Conservation (phyloP, 139 green algal species). For the Raphidocelis subcapitata region DNA sequence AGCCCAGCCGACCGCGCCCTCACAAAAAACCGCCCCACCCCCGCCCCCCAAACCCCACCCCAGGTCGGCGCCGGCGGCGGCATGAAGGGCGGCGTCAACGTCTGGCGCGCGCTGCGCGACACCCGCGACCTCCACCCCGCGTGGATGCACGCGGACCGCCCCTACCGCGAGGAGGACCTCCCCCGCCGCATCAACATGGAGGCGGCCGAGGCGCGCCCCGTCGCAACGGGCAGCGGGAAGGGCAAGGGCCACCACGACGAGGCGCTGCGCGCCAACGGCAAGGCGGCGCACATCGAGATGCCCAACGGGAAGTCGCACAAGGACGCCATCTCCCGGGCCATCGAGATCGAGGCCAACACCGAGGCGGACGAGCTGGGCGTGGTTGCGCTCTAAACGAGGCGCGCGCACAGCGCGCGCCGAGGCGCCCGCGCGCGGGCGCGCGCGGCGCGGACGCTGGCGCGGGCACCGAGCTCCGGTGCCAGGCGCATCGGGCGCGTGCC, state of each 20-base stretch:
- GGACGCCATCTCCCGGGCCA: constrained; percentile 20
- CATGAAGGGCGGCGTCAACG: constrained; percentile 57
- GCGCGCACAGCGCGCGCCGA: too few species aligned
- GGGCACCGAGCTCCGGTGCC: too few species aligned
- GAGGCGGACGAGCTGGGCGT: constrained; percentile 31
- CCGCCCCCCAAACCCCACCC: too few species aligned
- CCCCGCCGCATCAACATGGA: constrained; percentile 24
- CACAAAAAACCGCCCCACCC: too few species aligned
- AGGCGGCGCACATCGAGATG: too few species aligned
- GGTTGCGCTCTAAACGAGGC: constrained; percentile 19
- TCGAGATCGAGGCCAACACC: constrained; percentile 24
- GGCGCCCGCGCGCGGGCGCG: too few species aligned
- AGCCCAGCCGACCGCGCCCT: too few species aligned
- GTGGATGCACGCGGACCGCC: constrained; percentile 15
- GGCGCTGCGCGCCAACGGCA: too few species aligned
- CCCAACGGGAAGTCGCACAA: constrained; percentile 8
- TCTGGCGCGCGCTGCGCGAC: constrained; percentile 51
- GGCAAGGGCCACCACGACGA: too few species aligned
- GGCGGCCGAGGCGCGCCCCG: constrained; percentile 2
- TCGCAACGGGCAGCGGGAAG: too few species aligned
- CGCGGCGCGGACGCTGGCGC: too few species aligned
- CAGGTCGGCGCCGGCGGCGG: constrained; percentile 56
- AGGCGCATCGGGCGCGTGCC: too few species aligned
- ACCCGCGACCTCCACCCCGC: constrained; percentile 23
- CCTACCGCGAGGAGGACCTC: constrained; percentile 32